Evolutionary conservation across 1,284 basidiomycete species (phyloP), one percentile per base, ranked within the genome.

Genomic region (Ganoderma leucocontextum): DNA sequence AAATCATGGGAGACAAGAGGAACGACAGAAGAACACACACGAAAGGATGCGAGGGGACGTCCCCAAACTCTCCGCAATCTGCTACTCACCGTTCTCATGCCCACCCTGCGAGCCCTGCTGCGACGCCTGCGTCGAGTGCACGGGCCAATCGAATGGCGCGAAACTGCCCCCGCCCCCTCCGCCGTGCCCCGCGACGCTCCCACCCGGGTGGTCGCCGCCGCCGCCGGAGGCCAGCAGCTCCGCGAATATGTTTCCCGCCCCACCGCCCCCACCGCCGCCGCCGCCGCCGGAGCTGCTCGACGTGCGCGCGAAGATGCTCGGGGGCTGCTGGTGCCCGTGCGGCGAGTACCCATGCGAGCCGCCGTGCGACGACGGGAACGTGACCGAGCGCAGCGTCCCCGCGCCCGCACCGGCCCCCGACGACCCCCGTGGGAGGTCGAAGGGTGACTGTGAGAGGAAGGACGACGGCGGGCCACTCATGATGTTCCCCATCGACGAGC

Each of bases 71-170:
- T 33, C 4, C 33, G 33, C 17, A 19, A 53, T 35, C 25, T 60
- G 47, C 60, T 60, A 73, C 73, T 67, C 44, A 75, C 73, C 68
- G 62, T 70, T 67, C 61, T 75, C 72, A 63, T 73, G 73, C 68
- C 63, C 64, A 42, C 68, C 68, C 66, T 68, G 74, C 29, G 60
- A 55, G 2, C 61, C 36, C 63, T 70, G 67, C 68, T 69, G 70
- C 49, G 72, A 67, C 69, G 64, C 44, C 71, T 70, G 68, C 49
- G 64, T 57, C 66, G 65, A 64, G 66, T 77, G 76, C 68, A 77
- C 74, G n/a, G 76, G 76, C 76, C 76, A 77, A 62, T 76, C 75
- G 70, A 77, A 77, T 65, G 73, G 36, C 39, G 74, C 64, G 73
- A 76, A 73, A 53, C 72, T 65, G 33, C 35, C 47, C 41, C 53